Evolutionary conservation across 257 asterid species (phyloP).

Genomic region (Apocynum venetum): DNA sequence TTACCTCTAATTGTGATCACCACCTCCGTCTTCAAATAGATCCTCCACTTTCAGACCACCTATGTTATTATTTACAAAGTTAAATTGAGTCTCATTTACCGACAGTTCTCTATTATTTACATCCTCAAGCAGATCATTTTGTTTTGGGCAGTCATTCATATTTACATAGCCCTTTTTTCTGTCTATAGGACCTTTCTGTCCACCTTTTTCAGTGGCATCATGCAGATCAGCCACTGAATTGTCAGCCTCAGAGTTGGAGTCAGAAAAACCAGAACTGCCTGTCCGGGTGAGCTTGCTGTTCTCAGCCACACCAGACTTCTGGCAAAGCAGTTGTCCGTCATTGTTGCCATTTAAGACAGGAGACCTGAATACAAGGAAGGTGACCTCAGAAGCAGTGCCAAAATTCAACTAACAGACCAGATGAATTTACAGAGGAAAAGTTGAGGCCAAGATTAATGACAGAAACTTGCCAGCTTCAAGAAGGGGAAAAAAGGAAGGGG

Average conservation of each 20-base stretch:
- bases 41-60: slow-evolving; percentile 44
- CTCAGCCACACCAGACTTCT: slow-evolving; percentile 34
- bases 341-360: slow-evolving; percentile 18
- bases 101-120: slow-evolving; percentile 53
- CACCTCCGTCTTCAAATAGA: slow-evolving; percentile 30
- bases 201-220: slow-evolving; percentile 28
- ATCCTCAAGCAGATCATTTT: slow-evolving; percentile 33
- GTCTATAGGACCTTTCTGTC: slow-evolving; percentile 39
- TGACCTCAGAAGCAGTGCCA: slow-evolving; percentile 12
- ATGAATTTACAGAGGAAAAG: not conserved
- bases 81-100: slow-evolving; percentile 31
- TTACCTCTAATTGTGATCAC: slow-evolving; percentile 54
- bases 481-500: not conserved
- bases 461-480: not conserved
- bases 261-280: slow-evolving; percentile 34
- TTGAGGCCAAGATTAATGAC: not conserved
- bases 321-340: slow-evolving; percentile 34
- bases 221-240: slow-evolving; percentile 20
- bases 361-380: slow-evolving; percentile 30
- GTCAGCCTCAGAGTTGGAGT: slow-evolving; percentile 33
- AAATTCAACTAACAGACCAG: not conserved
- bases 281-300: slow-evolving; percentile 25
- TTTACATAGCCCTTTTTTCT: slow-evolving; percentile 46
- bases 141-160: slow-evolving; percentile 43
- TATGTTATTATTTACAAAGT: slow-evolving; percentile 54